Evolutionary conservation across 257 asterid species (phyloP).

Genomic region (Nicotiana tabacum): DNA sequence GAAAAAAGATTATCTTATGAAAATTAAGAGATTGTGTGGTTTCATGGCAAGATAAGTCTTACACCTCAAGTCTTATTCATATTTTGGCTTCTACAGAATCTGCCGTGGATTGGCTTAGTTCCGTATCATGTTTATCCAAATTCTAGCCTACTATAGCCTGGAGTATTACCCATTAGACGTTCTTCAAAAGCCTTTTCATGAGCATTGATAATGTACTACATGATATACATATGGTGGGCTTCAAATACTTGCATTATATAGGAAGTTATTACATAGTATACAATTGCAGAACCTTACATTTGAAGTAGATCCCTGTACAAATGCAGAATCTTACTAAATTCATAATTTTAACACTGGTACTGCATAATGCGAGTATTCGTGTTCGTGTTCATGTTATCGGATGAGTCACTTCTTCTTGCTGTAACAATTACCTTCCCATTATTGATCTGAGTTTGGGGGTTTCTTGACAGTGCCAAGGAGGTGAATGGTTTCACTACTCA

Average conservation of each 20-base stretch:
- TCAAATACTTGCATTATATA: not conserved
- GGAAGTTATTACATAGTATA: not conserved
- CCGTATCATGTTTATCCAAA: not conserved
- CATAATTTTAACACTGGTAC: not conserved
- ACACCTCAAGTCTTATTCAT: not conserved
- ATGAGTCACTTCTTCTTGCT: not conserved
- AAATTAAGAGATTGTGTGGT: not conserved
- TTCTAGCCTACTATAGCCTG: not conserved
- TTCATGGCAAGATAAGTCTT: not conserved
- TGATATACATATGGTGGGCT: no score
- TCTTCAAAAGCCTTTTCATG: not conserved
- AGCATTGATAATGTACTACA: not conserved
- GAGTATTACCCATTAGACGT: not conserved
- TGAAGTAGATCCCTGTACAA: not conserved
- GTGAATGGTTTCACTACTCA: constrained; percentile 98
- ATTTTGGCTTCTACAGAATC: not conserved
- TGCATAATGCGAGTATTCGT: not conserved
- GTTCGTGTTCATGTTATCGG: not conserved
- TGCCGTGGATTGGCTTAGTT: not conserved
- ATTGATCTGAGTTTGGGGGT: constrained; percentile 8
- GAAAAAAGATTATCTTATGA: not conserved
- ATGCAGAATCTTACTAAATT: not conserved
- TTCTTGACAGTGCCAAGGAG: constrained; percentile 82
- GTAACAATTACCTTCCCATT: not conserved
- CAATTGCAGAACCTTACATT: not conserved